phyloP scores from a whole-genome alignment of 2,329 filamentous ascomycete genomes.

The Pseudopithomyces maydicus region DNA sequence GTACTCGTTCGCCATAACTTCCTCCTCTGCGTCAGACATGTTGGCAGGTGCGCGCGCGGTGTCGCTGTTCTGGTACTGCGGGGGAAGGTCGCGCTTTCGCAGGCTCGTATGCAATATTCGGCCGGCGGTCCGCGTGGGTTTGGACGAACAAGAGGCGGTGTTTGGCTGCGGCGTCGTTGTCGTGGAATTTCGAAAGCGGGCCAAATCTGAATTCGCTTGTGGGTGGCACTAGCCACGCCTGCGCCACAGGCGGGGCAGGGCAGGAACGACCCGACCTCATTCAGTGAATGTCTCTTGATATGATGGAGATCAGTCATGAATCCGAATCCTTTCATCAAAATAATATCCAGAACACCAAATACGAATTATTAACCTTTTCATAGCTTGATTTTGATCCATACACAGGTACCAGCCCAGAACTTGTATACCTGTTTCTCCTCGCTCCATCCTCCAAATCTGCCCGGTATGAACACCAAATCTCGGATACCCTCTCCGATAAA shows the following conservation, averaged over 20 bases:
- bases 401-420: too few relatives aligned
- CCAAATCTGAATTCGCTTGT: constrained; percentile 18
- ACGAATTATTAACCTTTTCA: too few relatives aligned
- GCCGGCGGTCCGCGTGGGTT: constrained; percentile 12
- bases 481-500: too few relatives aligned
- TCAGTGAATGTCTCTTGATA: too few relatives aligned
- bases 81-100: constrained; percentile 40
- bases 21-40: constrained; percentile 95
- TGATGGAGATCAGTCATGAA: too few relatives aligned
- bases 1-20: constrained; percentile 94
- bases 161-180: constrained; percentile 15
- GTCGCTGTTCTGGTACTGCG: constrained; percentile 48
- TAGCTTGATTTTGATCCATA: too few relatives aligned
- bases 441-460: too few relatives aligned
- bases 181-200: constrained; percentile 13
- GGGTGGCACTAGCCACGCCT: constrained; percentile 9
- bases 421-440: too few relatives aligned
- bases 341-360: too few relatives aligned
- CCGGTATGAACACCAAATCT: too few relatives aligned
- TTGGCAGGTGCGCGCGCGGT: constrained; percentile 59
- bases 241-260: background rate
- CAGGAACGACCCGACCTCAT: background rate
- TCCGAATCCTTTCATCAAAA: too few relatives aligned
- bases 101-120: constrained; percentile 25
- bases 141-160: constrained; percentile 6